Percentiles rank a stretch among this genome's conserved stretches.
Conservation (phyloP, 2,329 filamentous ascomycete species). For the Talaromyces funiculosus region DNA sequence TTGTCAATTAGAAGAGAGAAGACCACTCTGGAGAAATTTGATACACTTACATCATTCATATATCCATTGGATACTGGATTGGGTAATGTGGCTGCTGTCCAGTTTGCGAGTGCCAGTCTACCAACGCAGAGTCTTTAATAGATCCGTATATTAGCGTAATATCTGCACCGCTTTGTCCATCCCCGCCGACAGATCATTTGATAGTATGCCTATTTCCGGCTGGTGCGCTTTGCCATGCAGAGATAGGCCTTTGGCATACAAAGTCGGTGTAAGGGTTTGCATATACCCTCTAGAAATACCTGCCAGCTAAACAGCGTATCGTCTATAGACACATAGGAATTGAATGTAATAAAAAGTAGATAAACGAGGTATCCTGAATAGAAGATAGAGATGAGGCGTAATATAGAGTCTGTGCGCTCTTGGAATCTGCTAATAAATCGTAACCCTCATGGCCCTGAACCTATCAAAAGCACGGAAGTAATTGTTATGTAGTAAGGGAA, state of each 20-base stretch:
- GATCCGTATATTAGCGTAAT: not conserved
- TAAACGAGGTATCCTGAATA: not conserved
- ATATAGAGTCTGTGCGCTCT: not conserved
- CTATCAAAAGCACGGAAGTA: not conserved
- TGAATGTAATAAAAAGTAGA: not conserved
- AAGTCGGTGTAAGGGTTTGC: conserved; percentile 7
- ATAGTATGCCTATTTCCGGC: not conserved
- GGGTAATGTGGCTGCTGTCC: not conserved
- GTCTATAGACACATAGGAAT: not conserved
- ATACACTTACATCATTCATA: not conserved
- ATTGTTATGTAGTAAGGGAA: not conserved
- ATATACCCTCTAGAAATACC: not conserved
- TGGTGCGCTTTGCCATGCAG: not conserved
- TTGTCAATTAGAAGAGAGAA: not conserved
- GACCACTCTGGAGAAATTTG: not conserved
- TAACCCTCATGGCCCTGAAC: not conserved
- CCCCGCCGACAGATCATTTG: not conserved
- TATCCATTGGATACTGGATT: not conserved
- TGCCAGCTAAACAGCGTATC: not conserved
- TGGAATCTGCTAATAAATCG: not conserved
- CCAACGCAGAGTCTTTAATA: not conserved
- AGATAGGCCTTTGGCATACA: not conserved
- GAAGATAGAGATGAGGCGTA: not conserved
- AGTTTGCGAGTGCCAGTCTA: not conserved
- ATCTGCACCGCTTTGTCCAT: not conserved